Conservation (phyloP, 2,329 filamentous ascomycete species). For the Exophiala mesophila region DNA sequence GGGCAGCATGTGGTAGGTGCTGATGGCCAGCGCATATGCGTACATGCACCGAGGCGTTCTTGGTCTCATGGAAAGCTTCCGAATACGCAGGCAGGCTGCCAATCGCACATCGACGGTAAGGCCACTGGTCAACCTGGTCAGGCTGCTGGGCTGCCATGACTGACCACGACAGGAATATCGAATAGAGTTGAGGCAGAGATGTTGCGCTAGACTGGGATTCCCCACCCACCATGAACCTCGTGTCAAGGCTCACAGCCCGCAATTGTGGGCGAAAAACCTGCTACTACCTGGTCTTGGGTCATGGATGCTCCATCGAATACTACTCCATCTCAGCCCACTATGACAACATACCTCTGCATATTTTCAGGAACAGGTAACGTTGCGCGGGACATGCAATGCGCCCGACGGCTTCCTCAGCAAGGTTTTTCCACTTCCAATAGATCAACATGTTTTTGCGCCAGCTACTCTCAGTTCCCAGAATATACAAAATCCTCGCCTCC, state of each 20-base stretch:
- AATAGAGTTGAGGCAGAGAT: background rate
- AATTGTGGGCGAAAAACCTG: slow-evolving; percentile 11
- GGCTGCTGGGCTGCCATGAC: background rate
- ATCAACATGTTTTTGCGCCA: background rate
- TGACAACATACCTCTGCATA: slow-evolving; percentile 12
- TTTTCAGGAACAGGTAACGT: slow-evolving; percentile 13
- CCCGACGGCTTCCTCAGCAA: slow-evolving; percentile 7
- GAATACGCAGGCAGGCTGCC: no score
- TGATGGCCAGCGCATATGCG: no score
- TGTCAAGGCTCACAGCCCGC: background rate
- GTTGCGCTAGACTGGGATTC: background rate
- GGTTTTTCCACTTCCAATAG: slow-evolving; percentile 6
- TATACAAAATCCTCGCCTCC: slow-evolving; percentile 14
- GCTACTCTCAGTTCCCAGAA: background rate
- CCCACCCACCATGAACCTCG: background rate
- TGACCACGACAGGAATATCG: background rate
- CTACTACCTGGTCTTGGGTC: slow-evolving; percentile 3
- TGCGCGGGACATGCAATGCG: slow-evolving; percentile 14
- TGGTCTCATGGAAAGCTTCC: no score
- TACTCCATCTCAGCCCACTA: slow-evolving; percentile 7
- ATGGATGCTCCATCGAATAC: slow-evolving; percentile 3
- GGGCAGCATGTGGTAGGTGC: background rate
- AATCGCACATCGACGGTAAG: background rate
- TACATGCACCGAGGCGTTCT: no score
- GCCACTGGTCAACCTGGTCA: no score